Conservation (phyloP, 2,329 filamentous ascomycete species). For the Atkinsonella texensis region DNA sequence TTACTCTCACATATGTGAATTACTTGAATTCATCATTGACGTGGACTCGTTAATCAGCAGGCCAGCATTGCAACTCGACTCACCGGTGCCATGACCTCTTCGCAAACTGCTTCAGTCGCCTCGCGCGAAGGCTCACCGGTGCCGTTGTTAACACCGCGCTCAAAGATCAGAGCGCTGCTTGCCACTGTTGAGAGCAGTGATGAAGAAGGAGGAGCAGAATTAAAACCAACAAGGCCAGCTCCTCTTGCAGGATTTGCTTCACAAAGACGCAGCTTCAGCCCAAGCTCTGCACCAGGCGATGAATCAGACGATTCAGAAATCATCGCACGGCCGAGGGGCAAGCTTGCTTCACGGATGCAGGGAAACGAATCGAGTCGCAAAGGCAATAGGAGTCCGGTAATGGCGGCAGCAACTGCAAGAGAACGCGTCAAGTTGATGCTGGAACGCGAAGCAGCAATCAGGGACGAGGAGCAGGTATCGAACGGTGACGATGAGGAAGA, state of each 20-base stretch:
- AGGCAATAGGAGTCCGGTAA: conserved; percentile 4
- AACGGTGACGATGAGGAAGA: conserved; percentile 20
- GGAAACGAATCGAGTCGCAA: conserved; percentile 14
- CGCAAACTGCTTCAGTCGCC: conserved; percentile 32
- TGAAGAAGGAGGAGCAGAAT: conserved; percentile 25
- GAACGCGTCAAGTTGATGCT: conserved; percentile 34
- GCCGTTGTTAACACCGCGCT: conserved; percentile 36
- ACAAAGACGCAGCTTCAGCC: neutral
- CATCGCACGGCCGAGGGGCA: conserved; percentile 42
- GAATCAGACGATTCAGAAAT: conserved; percentile 32
- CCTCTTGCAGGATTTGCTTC: neutral
- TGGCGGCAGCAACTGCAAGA: conserved; percentile 20
- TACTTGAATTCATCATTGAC: neutral
- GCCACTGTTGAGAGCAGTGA: conserved; percentile 38
- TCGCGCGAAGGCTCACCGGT: conserved; percentile 29
- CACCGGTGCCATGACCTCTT: conserved; percentile 32
- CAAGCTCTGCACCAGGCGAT: conserved; percentile 20
- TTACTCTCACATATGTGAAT: neutral
- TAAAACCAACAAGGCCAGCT: conserved; percentile 6
- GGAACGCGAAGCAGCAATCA: conserved; percentile 16
- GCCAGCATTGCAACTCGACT: neutral
- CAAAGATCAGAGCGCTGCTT: conserved; percentile 43
- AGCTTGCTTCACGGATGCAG: conserved; percentile 53
- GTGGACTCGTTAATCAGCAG: neutral
- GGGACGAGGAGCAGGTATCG: conserved; percentile 13